Evolutionary conservation across 306 rosid species (phyloP), one percentile per base, ranked within the genome.

Genomic region (Arachis stenosperma): DNA sequence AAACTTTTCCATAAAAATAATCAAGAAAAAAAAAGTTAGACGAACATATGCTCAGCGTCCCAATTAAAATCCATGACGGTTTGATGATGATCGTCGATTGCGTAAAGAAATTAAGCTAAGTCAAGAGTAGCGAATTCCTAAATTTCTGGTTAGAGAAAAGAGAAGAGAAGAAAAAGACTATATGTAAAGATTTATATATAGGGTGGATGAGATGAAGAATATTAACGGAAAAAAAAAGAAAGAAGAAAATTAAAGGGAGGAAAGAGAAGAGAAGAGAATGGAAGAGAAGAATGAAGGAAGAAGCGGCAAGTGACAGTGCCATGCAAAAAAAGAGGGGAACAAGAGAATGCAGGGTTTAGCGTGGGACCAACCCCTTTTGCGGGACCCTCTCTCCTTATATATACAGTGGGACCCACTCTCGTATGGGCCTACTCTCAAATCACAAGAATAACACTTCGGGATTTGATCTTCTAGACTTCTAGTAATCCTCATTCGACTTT

Each of bases 271-370:
- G 27, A 14, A 52, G 57, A 52, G 57, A 5, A 48, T 7, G 22
- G 33, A 30, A n/a, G 6, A 7, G 47, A 33, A 12, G 6, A 52
- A 8, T 5, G 56, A 0, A 5, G 17, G 71, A 83, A 65, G 83
- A 83, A 65, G 83, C 71, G 67, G 65, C 76, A 51, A 74, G 82
- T 39, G 78, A 88, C 88, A 83, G 82, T 79, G 86, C 88, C 92
- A 88, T 85, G 92, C 89, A 83, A 74, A 77, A 73, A 80, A 6
- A n/a, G 7, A 67, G 44, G 60, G 56, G 43, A 55, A 65, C 74
- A 52, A 52, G 8, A 5, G 37, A 33, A 33, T 33, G 37, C 37
- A 33, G 37, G 37, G 37, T 33, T 33, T 33, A 33, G 37, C 37
- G 37, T 33, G 37, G 37, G 37, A 33, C 37, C 37, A 33, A 33